A percentile compares a stretch with the other conserved stretches of the same genome.
phyloP scores from a whole-genome alignment of 2,329 filamentous ascomycete species.

The Phoma sp. region DNA sequence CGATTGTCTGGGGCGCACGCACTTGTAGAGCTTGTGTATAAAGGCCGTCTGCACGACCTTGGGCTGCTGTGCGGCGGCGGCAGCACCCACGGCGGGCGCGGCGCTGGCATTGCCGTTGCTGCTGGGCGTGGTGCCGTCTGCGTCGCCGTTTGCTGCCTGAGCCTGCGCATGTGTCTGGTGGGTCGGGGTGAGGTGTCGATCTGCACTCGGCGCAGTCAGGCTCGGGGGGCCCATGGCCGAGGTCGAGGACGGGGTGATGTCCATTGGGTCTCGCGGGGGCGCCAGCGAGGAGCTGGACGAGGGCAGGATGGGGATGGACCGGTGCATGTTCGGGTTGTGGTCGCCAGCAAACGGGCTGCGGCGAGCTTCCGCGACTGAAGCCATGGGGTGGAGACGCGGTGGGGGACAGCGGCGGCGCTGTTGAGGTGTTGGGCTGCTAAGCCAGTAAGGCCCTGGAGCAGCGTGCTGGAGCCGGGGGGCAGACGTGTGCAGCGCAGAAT shows the following conservation, averaged over 20 bases:
- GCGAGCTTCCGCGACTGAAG: slow-evolving; percentile 54
- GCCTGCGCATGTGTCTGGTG: slow-evolving; percentile 17
- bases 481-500: slow-evolving; percentile 5
- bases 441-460: slow-evolving; percentile 5
- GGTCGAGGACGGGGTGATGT: slow-evolving; percentile 58
- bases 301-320: slow-evolving; percentile 61
- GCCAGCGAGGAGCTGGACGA: slow-evolving; percentile 55
- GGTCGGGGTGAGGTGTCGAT: slow-evolving; percentile 47
- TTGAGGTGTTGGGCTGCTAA: slow-evolving; percentile 18
- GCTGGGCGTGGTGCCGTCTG: slow-evolving; percentile 39
- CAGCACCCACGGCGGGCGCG: slow-evolving; percentile 61
- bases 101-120: slow-evolving; percentile 52
- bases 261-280: slow-evolving; percentile 62
- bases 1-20: slow-evolving; percentile 47
- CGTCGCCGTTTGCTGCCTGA: slow-evolving; percentile 34
- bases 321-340: slow-evolving; percentile 55
- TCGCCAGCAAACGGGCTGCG: slow-evolving; percentile 57
- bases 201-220: slow-evolving; percentile 58
- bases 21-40: slow-evolving; percentile 99
- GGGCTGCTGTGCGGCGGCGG: slow-evolving; percentile 83
- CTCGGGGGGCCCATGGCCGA: slow-evolving; percentile 58
- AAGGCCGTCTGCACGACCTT: slow-evolving; percentile 99
- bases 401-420: slow-evolving; percentile 19
- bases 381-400: slow-evolving; percentile 44
- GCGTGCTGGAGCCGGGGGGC: slow-evolving; percentile 5